Conservation (phyloP, 116 monocot species). For the Phalaenopsis hybrid region DNA sequence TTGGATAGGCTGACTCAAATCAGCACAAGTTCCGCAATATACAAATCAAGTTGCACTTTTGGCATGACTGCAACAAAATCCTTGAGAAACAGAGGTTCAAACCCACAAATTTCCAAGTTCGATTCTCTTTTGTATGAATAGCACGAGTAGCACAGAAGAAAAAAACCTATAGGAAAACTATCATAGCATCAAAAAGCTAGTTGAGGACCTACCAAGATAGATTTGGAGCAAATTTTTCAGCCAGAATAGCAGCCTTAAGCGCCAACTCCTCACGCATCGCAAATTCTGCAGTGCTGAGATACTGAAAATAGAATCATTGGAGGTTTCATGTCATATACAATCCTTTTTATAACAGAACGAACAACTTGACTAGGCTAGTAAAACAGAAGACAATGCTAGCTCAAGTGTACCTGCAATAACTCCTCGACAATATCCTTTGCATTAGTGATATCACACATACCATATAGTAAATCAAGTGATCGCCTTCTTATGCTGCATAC, state of each 20-base stretch:
- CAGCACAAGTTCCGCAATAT: not conserved
- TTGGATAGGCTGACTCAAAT: not conserved
- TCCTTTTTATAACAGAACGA: not conserved
- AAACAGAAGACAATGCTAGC: not conserved
- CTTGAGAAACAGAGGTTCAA: not conserved
- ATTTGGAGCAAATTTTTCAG: constrained; percentile 99
- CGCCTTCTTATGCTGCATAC: constrained; percentile 88
- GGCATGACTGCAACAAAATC: not conserved
- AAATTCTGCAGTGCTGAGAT: constrained; percentile 93
- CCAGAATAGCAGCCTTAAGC: constrained; percentile 95
- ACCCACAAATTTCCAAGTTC: not conserved
- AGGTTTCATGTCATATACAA: not conserved
- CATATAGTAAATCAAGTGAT: constrained; percentile 99
- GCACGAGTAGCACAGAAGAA: not conserved
- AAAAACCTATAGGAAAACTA: not conserved
- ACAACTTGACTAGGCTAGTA: not conserved
- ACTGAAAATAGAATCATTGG: constrained; percentile 34
- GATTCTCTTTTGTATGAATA: not conserved
- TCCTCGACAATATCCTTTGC: constrained; percentile 99
- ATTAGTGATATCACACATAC: constrained; percentile 98
- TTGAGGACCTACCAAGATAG: constrained; percentile 67
- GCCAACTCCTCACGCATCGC: constrained; percentile 99
- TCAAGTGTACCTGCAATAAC: constrained; percentile 63
- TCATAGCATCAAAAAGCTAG: not conserved
- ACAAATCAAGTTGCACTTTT: not conserved